phyloP scores from a whole-genome alignment of 768 basidiomycete genomes.

The Chalciporus sphaerocephalus region DNA sequence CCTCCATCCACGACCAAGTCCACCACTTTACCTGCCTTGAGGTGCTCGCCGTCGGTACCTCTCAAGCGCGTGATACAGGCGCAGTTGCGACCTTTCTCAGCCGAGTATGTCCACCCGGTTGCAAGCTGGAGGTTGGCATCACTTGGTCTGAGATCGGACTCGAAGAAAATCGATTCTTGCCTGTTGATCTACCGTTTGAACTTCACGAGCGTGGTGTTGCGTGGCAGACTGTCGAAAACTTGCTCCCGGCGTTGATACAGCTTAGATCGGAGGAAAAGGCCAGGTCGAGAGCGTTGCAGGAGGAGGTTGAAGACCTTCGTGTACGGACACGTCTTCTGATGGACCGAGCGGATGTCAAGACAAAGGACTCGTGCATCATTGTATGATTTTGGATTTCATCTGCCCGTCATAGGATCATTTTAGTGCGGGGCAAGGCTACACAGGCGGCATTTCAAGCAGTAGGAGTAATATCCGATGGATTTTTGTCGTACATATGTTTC shows the following conservation, averaged over 20 bases:
- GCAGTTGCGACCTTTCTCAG: conserved; percentile 51
- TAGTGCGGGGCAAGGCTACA: too few species aligned
- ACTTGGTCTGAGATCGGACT: conserved; percentile 39
- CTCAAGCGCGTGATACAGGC: conserved; percentile 39
- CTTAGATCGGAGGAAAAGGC: conserved; percentile 43
- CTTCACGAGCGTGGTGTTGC: conserved; percentile 25
- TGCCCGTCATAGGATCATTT: neutral
- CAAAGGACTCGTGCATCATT: conserved; percentile 29
- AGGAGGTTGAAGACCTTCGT: conserved; percentile 49
- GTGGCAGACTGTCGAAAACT: conserved; percentile 42
- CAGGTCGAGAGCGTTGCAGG: conserved; percentile 34
- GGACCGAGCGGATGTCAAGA: conserved; percentile 27
- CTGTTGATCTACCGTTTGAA: neutral
- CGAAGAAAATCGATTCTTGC: conserved; percentile 12
- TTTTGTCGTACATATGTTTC: conserved; percentile 6
- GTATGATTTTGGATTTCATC: conserved; percentile 14
- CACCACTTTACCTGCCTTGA: conserved; percentile 18
- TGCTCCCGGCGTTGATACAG: conserved; percentile 43
- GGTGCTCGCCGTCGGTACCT: conserved; percentile 47
- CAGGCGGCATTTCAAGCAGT: too few species aligned
- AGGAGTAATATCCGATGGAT: too few species aligned
- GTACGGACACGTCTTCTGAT: conserved; percentile 42
- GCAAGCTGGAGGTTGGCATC: conserved; percentile 42
- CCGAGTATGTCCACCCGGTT: conserved; percentile 44
- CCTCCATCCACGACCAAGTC: conserved; percentile 2